Conservation (phyloP, 139 green algal species). For the Yamagishiella unicocca region DNA sequence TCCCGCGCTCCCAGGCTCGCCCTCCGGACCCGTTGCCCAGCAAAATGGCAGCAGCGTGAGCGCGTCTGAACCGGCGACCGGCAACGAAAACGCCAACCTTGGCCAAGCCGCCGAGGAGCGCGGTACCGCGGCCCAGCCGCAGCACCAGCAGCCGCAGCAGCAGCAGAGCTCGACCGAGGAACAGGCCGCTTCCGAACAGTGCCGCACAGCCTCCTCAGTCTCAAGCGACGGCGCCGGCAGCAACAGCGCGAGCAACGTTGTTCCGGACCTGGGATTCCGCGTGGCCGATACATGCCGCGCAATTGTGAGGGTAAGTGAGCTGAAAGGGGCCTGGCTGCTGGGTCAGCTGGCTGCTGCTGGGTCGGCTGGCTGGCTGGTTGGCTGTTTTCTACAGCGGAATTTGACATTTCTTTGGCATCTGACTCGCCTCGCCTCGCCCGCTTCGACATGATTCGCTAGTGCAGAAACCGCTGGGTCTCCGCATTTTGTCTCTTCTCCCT, state of each 20-base stretch:
- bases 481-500: too few relatives aligned
- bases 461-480: too few relatives aligned
- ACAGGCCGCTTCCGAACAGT: too few relatives aligned
- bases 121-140: background rate
- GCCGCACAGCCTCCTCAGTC: constrained; percentile 6
- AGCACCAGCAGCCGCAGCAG: background rate
- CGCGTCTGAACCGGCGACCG: background rate
- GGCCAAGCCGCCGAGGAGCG: background rate
- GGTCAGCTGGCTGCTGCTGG: too few relatives aligned
- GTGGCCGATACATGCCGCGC: constrained; percentile 9
- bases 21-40: background rate
- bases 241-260: background rate
- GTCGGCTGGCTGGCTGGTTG: too few relatives aligned
- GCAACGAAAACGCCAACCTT: background rate
- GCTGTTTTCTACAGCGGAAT: too few relatives aligned
- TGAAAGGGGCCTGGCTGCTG: too few relatives aligned
- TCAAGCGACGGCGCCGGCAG: constrained; percentile 8
- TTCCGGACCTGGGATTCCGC: background rate
- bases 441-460: too few relatives aligned
- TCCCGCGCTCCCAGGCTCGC: background rate
- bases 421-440: too few relatives aligned
- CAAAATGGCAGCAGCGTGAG: background rate
- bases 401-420: too few relatives aligned
- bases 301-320: constrained; percentile 25
- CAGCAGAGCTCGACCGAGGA: too few relatives aligned